Conservation (phyloP, 2,329 filamentous ascomycete genomes). For the Paecilomyces sp. region DNA sequence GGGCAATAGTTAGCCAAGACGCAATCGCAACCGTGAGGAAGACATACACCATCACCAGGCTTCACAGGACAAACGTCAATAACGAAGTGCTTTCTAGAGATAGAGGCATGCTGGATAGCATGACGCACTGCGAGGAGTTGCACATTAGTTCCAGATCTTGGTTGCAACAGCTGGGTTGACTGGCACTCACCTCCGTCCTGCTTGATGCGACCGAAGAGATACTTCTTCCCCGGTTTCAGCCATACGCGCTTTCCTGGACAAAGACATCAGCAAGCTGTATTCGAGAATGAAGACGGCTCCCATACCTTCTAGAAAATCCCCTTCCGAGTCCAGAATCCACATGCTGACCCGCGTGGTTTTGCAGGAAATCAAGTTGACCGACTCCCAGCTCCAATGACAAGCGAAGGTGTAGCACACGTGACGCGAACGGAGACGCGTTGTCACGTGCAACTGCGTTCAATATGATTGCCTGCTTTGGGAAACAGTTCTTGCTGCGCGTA, state of each 20-base stretch:
- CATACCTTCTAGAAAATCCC: conserved; percentile 38
- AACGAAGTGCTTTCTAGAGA: conserved; percentile 82
- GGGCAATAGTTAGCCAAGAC: conserved; percentile 5
- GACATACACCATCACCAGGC: conserved; percentile 59
- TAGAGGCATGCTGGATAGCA: conserved; percentile 68
- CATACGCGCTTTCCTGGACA: conserved; percentile 62
- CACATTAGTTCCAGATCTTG: background rate
- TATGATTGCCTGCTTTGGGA: background rate
- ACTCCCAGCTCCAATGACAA: background rate
- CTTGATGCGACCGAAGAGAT: conserved; percentile 75
- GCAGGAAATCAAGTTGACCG: background rate
- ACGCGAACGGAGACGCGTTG: background rate
- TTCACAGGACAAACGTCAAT: conserved; percentile 63
- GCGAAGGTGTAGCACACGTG: background rate
- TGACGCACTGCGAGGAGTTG: conserved; percentile 49
- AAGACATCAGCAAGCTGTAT: conserved; percentile 9
- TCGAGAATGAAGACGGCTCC: conserved; percentile 26
- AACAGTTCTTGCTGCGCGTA: background rate
- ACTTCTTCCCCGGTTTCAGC: conserved; percentile 77
- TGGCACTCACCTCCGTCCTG: conserved; percentile 49
- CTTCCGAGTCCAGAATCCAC: conserved; percentile 57
- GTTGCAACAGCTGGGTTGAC: background rate
- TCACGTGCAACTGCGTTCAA: background rate
- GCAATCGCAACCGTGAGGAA: background rate
- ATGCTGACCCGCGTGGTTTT: conserved; percentile 34